Evolutionary conservation across 139 green algal genomes (phyloP), one percentile per base, ranked within the genome.

Genomic region (Gonium pectorale): DNA sequence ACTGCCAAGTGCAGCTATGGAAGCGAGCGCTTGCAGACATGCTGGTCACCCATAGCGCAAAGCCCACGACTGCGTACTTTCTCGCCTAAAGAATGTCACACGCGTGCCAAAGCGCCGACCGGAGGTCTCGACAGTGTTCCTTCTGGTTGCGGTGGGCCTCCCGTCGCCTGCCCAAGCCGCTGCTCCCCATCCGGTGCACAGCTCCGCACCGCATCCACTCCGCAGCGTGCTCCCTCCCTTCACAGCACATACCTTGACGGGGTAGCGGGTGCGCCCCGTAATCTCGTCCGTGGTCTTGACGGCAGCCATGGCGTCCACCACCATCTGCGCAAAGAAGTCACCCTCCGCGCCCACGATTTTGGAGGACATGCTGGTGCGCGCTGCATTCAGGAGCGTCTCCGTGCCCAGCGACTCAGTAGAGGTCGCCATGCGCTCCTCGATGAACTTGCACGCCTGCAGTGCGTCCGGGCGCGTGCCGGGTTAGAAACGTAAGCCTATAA

Each of bases 351-450:
- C 96, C 37, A 98, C 88, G 62, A 99, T 97, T 90, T 99, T 99
- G 71, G 91, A 97, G 56, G 88, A 94, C 97, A 99, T 99, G 81
- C 93, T 90, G 27, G 97, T 99, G 56, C 94, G 95, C 22, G 97
- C 97, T 19, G 86, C 86, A 66, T 97, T 97, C 43, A 98, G 74
- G 7, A 99, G 90, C 27, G 90, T 93, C 13, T 98, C 94, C 74
- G 93, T 88, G 77, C 95, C 95, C 77, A 99, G 92, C 40, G 83
- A 92, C 17, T 96, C 93, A 9, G 93, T 94, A 60, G 81, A 86
- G 22, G 95, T 96, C 21, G 96, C 92, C 71, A 99, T 87, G 33
- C 95, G 85, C 67, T 95, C 92, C 27, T 98, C 92, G 41, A 99
- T 93, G 83, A 98, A 99, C 82, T 98, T 98, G 86, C 90, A 94